Evolutionary conservation across 148 eudicot genomes (phyloP).

Genomic region (Euryodendron excelsum): DNA sequence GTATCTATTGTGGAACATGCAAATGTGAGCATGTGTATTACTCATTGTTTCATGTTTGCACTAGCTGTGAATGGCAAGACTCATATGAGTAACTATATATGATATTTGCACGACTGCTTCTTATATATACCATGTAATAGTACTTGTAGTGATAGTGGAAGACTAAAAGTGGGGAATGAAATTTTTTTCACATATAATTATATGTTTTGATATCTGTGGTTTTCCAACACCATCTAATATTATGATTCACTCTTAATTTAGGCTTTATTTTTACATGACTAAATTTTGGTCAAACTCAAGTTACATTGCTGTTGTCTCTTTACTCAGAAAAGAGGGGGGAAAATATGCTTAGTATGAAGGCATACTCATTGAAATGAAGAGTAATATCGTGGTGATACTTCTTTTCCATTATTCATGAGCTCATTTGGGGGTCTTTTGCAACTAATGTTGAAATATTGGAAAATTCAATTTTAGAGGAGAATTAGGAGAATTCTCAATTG

Average conservation of each 20-base stretch:
- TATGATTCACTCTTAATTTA: not conserved
- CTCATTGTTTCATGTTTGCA: not conserved
- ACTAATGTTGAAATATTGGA: not conserved
- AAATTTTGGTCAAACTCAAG: not conserved
- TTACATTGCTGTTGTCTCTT: not conserved
- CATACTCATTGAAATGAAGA: not conserved
- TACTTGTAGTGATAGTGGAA: not conserved
- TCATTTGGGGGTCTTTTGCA: not conserved
- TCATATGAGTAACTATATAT: not conserved
- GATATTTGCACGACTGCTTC: too few species aligned
- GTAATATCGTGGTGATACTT: not conserved
- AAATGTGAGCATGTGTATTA: not conserved
- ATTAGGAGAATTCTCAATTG: not conserved
- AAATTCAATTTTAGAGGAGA: not conserved
- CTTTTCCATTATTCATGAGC: not conserved
- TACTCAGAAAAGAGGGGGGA: not conserved
- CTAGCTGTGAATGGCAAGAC: not conserved
- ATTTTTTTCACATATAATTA: too few species aligned
- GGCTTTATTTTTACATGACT: not conserved
- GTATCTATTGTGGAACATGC: not conserved
- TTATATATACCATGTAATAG: too few species aligned
- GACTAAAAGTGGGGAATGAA: not conserved
- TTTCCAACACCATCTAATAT: too few species aligned
- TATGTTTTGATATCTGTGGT: too few species aligned
- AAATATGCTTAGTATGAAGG: not conserved